Evolutionary conservation across 2,329 filamentous ascomycete species (phyloP).

Genomic region (Ascochyta rabiei): DNA sequence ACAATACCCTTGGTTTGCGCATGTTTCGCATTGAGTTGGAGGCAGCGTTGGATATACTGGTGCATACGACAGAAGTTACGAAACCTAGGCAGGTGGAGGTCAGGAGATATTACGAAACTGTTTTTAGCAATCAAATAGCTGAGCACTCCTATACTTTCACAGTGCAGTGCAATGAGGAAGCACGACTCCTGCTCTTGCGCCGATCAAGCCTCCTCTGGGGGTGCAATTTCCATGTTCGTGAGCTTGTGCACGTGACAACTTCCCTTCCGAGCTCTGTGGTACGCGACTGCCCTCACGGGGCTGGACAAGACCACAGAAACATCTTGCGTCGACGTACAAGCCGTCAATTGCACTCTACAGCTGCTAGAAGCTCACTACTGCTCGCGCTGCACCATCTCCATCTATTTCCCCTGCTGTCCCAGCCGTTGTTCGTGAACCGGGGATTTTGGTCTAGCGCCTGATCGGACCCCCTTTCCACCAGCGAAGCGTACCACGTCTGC

Average conservation of each 20-base stretch:
- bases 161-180: background rate
- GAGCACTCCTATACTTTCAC: background rate
- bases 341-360: constrained; percentile 33
- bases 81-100: background rate
- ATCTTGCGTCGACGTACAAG: constrained; percentile 16
- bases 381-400: constrained; percentile 9
- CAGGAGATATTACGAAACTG: background rate
- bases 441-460: constrained; percentile 43
- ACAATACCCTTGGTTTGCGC: constrained; percentile 42
- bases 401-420: constrained; percentile 11
- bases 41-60: background rate
- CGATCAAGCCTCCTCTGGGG: constrained; percentile 1
- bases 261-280: constrained; percentile 21
- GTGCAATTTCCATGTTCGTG: constrained; percentile 14
- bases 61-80: constrained; percentile 1
- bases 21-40: constrained; percentile 3
- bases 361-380: background rate
- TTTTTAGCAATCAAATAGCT: background rate
- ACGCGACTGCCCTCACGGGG: constrained; percentile 30
- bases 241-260: constrained; percentile 37
- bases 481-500: constrained; percentile 44
- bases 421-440: constrained; percentile 25
- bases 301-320: constrained; percentile 23
- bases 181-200: background rate
- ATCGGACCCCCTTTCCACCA: constrained; percentile 48